Evolutionary conservation across 2,329 filamentous ascomycete species (phyloP).

Genomic region (Cryoendolithus antarcticus): DNA sequence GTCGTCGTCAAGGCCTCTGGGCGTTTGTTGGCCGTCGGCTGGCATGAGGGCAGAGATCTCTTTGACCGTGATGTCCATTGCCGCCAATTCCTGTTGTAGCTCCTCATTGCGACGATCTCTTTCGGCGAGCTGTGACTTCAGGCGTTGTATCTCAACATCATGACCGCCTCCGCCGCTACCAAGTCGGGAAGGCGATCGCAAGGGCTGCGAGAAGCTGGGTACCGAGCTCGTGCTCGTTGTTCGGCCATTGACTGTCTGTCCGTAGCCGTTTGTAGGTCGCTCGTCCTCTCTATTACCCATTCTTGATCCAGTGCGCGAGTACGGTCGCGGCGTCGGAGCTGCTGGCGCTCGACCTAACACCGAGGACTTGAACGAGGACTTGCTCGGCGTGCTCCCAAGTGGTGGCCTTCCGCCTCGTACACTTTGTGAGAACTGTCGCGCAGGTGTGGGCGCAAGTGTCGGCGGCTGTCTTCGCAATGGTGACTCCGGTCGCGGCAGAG

Average conservation of each 20-base stretch:
- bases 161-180: slow-evolving; percentile 19
- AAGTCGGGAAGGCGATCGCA: slow-evolving; percentile 26
- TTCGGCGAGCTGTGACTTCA: slow-evolving; percentile 66
- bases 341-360: slow-evolving; percentile 38
- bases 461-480: slow-evolving; percentile 54
- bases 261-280: background rate
- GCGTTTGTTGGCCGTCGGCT: slow-evolving; percentile 28
- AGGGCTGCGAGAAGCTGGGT: slow-evolving; percentile 23
- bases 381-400: slow-evolving; percentile 14
- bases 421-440: slow-evolving; percentile 45
- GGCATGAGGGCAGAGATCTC: slow-evolving; percentile 67
- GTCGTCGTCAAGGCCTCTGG: slow-evolving; percentile 26
- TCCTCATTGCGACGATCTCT: slow-evolving; percentile 81
- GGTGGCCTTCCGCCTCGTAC: slow-evolving; percentile 37
- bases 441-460: slow-evolving; percentile 42
- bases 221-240: slow-evolving; percentile 24
- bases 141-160: slow-evolving; percentile 60
- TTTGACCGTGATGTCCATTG: slow-evolving; percentile 82
- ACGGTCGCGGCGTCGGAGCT: slow-evolving; percentile 30
- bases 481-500: slow-evolving; percentile 78
- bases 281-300: slow-evolving; percentile 29
- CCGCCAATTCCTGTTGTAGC: slow-evolving; percentile 65
- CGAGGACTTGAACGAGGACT: slow-evolving; percentile 29
- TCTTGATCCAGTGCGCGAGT: slow-evolving; percentile 36
- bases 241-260: slow-evolving; percentile 23